Conservation (phyloP, 805 yeast species). For the Tetrapisispora nanseiensis region DNA sequence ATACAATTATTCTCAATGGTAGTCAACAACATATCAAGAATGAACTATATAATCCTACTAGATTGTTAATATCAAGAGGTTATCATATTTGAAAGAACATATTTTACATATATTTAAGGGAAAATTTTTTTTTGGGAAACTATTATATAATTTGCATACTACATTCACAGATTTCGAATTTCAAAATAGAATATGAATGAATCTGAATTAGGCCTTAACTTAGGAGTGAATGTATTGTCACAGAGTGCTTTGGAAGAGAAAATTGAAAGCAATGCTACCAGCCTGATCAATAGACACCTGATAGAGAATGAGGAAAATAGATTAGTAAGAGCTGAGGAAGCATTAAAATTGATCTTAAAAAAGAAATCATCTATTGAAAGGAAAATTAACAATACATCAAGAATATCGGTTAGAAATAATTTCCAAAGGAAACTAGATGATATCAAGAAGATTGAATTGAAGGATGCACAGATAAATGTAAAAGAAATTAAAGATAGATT, state of each 20-base stretch:
- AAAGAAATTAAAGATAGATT: conserved; percentile 49
- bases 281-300: conserved; percentile 50
- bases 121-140: too few species aligned
- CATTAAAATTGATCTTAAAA: conserved; percentile 34
- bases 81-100: too few species aligned
- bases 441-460: conserved; percentile 41
- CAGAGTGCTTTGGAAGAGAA: conserved; percentile 71
- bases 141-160: not conserved
- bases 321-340: conserved; percentile 53
- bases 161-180: not conserved
- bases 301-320: conserved; percentile 67
- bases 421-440: conserved; percentile 45
- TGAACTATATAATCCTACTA: too few species aligned
- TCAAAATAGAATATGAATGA: conserved; percentile 1
- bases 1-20: too few species aligned
- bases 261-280: conserved; percentile 61
- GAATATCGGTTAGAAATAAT: conserved; percentile 54
- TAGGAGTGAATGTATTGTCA: conserved; percentile 57
- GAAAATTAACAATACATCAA: conserved; percentile 43
- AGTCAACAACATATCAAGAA: too few species aligned
- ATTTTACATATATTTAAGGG: too few species aligned
- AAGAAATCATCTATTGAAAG: conserved; percentile 41
- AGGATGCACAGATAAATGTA: conserved; percentile 49
- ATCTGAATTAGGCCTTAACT: conserved; percentile 14
- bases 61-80: too few species aligned